These are phyloP conservation scores for Saccharomycopsis sp. DNA, from an alignment of 805 yeast species.

Conservation along the genomic window DNA sequence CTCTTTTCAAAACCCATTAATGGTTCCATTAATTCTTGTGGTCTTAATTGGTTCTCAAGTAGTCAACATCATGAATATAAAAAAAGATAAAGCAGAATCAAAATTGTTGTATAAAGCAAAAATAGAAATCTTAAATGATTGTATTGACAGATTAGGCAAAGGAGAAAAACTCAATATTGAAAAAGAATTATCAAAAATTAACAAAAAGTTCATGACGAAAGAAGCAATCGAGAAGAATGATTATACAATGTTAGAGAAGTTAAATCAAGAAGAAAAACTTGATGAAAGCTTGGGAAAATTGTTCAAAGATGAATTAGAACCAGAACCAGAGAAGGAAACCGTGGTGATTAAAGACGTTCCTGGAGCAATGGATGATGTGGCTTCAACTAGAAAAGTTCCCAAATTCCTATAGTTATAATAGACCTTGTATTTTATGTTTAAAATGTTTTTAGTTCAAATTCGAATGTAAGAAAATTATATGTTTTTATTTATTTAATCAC, in stretches of 20 bases:
- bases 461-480: too few relatives aligned
- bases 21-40: slow-evolving; percentile 32
- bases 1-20: slow-evolving; percentile 20
- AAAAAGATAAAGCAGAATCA: slow-evolving; percentile 30
- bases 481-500: too few relatives aligned
- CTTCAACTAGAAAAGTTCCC: too few relatives aligned
- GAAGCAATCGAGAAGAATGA: slow-evolving; percentile 12
- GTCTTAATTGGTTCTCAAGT: slow-evolving; percentile 37
- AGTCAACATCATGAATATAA: slow-evolving; percentile 33
- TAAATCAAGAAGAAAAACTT: too few relatives aligned
- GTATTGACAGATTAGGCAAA: slow-evolving; percentile 27
- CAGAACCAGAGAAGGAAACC: slow-evolving; percentile 1
- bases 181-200: slow-evolving; percentile 27
- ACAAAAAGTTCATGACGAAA: slow-evolving; percentile 11
- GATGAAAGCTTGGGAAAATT: neutral
- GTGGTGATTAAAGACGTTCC: too few relatives aligned
- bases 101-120: slow-evolving; percentile 30
- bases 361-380: too few relatives aligned
- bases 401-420: too few relatives aligned
- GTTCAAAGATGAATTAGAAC: neutral
- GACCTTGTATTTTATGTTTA: too few relatives aligned
- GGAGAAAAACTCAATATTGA: slow-evolving; percentile 33
- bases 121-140: slow-evolving; percentile 27
- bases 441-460: too few relatives aligned
- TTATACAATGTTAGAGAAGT: slow-evolving; percentile 11